Base-by-base conservation (phyloP, 1,139 yeast genomes). In the Suhomyces ambrosiae region DNA sequence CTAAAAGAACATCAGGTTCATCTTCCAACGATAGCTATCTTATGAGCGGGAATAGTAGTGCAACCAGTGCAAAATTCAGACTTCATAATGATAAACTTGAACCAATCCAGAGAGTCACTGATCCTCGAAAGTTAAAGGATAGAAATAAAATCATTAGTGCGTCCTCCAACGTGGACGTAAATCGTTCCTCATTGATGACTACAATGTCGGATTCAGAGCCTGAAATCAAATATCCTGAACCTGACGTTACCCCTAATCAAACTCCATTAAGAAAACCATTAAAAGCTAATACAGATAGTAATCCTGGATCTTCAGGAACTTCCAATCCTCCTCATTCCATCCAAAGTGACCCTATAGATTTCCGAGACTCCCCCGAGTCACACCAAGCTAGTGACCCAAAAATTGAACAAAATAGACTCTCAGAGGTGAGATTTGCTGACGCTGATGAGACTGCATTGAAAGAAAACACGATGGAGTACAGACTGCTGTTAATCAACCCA, bases 161-260 rank as follows among this genome's bases (percentile, higher is more conserved):
- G 4, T 49, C 56, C 3, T 52, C 59, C 18, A 48, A 50, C 35
- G 37, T 49, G 13, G 56, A 54, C 24, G 31, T 33, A 27, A 51
- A 49, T 29, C 33, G 54, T 7, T 46, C 48, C 2, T 50, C 57
- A 3, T 22, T 52, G 9, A 18, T 45, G n/a, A 42, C 53, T 8
- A 35, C 41, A 7, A 27, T 40, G 11, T 43, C 56, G 7, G 54
- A 48, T 25, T 21, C 41, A 8, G 49, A 45, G 11, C 21, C 34
- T 7, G 53, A 48, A 4, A 37, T 33, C 27, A 49, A 40, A 28
- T 55, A 53, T 36, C 60, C 60, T 2, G 60, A 54, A 14, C 58
- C 60, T 4, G 49, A 48, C 15, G 36, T 53, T 13, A 45, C 57
- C 13, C 46, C 48, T 23, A 34, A 43, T 15, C 41, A 40, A 16